Percentiles rank a stretch among this genome's conserved stretches.
These are phyloP conservation scores for Nannizzia gypsea DNA, from an alignment of 2,329 filamentous ascomycete species.

Conservation along the genomic window DNA sequence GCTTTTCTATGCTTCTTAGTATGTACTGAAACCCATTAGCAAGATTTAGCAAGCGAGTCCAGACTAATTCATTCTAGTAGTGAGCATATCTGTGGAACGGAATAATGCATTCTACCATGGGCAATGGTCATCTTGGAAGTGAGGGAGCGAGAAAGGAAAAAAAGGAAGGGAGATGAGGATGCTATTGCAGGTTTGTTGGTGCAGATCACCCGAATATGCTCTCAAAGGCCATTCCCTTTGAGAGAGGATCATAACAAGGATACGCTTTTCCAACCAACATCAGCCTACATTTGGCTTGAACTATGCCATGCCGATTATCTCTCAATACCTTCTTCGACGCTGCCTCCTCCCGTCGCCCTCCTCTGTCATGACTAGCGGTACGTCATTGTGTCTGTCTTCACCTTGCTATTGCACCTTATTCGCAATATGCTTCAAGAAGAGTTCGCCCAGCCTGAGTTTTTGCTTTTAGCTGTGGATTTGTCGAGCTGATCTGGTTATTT, in stretches of 20 bases:
- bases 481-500: background rate
- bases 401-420: background rate
- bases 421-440: background rate
- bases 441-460: background rate
- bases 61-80: background rate
- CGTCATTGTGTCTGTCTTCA: background rate
- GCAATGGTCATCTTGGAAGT: background rate
- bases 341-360: background rate
- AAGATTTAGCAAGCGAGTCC: background rate
- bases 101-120: background rate
- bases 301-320: background rate
- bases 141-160: background rate
- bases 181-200: background rate
- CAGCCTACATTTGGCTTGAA: conserved; percentile 2
- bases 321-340: background rate
- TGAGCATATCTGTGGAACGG: background rate
- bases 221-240: background rate
- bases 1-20: background rate
- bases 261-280: background rate
- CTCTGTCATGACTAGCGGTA: background rate
- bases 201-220: background rate
- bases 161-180: background rate
- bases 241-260: background rate
- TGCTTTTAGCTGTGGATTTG: background rate
- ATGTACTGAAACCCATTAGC: background rate